These are phyloP conservation scores for Boeremia exigua DNA, from an alignment of 2,329 filamentous ascomycete genomes.

Conservation along the genomic window DNA sequence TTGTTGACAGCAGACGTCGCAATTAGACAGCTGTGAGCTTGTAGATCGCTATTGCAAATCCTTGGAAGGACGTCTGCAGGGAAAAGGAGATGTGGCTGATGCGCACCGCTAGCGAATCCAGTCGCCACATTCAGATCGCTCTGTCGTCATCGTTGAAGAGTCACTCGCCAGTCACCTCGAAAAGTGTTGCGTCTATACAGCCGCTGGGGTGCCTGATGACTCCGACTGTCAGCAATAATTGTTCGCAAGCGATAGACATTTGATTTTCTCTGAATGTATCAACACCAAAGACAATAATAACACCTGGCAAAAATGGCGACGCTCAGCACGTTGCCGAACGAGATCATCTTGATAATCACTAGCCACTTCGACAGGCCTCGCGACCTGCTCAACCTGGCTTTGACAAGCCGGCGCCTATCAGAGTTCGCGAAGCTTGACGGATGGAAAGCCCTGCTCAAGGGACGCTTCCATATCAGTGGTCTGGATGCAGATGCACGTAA, in stretches of 20 bases:
- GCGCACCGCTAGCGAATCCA: conserved; percentile 10
- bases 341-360: conserved; percentile 41
- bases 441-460: conserved; percentile 43
- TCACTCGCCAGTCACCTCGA: conserved; percentile 15
- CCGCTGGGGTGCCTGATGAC: conserved; percentile 9
- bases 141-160: conserved; percentile 31
- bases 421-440: conserved; percentile 39
- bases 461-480: conserved; percentile 35
- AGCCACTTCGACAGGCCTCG: conserved; percentile 36
- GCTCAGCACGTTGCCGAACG: conserved; percentile 39
- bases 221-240: not conserved
- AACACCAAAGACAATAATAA: not conserved
- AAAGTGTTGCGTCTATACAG: not conserved
- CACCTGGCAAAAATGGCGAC: conserved; percentile 22
- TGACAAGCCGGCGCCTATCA: conserved; percentile 31
- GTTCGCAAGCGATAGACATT: not conserved
- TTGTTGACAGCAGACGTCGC: not conserved
- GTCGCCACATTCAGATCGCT: conserved; percentile 9
- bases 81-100: conserved; percentile 18
- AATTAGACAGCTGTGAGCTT: not conserved
- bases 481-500: conserved; percentile 35
- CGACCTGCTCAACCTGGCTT: conserved; percentile 34
- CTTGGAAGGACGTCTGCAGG: conserved; percentile 1
- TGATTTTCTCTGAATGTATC: not conserved
- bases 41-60: not conserved